phyloP scores from a whole-genome alignment of 257 asterid genomes.

The Nemophila menziesii region DNA sequence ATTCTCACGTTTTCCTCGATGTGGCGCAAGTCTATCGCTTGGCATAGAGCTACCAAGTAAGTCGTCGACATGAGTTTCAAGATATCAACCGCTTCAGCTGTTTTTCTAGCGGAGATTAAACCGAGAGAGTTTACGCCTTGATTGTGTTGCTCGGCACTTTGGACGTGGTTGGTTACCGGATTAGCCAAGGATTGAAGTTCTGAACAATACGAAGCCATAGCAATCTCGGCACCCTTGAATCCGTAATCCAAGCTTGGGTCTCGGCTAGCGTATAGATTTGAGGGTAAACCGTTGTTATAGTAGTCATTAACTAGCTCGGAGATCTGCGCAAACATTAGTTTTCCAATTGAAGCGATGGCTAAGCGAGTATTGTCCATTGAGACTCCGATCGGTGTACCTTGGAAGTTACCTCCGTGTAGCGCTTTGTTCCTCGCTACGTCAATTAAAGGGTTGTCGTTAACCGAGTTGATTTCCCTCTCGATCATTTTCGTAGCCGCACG shows the following conservation, averaged over 20 bases:
- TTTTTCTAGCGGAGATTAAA: constrained; percentile 35
- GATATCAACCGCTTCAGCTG: constrained; percentile 33
- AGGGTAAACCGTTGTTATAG: constrained; percentile 38
- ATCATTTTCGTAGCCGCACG: constrained; percentile 40
- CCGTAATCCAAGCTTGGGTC: constrained; percentile 47
- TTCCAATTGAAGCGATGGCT: constrained; percentile 39
- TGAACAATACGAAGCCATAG: constrained; percentile 43
- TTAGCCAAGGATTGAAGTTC: constrained; percentile 38
- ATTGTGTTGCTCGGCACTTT: constrained; percentile 49
- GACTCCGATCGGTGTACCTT: constrained; percentile 42
- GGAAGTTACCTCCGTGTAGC: constrained; percentile 41
- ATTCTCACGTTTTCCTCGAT: constrained; percentile 34
- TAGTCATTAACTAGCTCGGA: constrained; percentile 38
- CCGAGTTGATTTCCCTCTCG: constrained; percentile 47
- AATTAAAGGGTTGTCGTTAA: constrained; percentile 39
- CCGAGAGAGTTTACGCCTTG: constrained; percentile 46
- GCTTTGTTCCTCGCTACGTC: constrained; percentile 46
- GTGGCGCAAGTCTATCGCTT: constrained; percentile 32
- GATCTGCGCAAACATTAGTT: constrained; percentile 34
- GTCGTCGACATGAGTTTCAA: constrained; percentile 38
- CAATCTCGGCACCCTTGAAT: constrained; percentile 40
- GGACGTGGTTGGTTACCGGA: constrained; percentile 42
- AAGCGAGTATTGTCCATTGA: constrained; percentile 42
- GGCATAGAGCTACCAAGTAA: constrained; percentile 33
- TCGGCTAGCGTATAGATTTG: constrained; percentile 33